Base-by-base conservation (phyloP, 805 yeast genomes). In the Grigorovia yakushimaensis region DNA sequence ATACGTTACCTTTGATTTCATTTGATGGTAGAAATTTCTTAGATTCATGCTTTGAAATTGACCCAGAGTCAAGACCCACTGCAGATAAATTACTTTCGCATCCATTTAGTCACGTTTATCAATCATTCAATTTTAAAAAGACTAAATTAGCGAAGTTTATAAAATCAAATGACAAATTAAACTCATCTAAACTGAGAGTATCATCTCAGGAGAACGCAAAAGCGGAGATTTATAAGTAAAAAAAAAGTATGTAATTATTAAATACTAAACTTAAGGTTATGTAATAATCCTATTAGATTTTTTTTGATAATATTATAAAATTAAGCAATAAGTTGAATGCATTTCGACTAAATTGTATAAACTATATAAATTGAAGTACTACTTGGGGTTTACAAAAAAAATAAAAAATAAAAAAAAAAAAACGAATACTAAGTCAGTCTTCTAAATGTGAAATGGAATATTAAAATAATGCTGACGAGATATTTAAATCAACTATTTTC, bases 31-130 rank as follows among this genome's bases (percentile, higher is more conserved):
- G 77, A 47, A 73, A 76, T 27, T 93, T 93, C 56, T 66, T 93
- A 49, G 81, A 82, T 53, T 62, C 70, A 47, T 91, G 98, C 60
- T 91, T 91, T 58, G 73, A 72, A 24, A 71, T 78, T 22, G 84
- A 91, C 57, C 89, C 98, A 0, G 82, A 79, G n/a, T 65, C 72
- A 54, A 72, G 98, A 56, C 98, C 98, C 0, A 91, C 97, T 0
- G 97, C 97, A 0, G 73, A 70, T 42, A 72, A 75, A 42, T 65
- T 89, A 18, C 61, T 81, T 42, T 54, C 67, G 4, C 81, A 85
- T 60, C 68, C 70, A 18, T 81, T 84, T 57, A 72, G 79, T 59
- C 51, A 47, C 13, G 64, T 62, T 1, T 70, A 69, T 43, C 51
- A 62, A 0, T 46, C 55, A 4, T 84, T 80, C 59, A 64, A 66